These are phyloP conservation scores for Syzygium jambos DNA, from an alignment of 345 rosid species.

Conservation along the genomic window DNA sequence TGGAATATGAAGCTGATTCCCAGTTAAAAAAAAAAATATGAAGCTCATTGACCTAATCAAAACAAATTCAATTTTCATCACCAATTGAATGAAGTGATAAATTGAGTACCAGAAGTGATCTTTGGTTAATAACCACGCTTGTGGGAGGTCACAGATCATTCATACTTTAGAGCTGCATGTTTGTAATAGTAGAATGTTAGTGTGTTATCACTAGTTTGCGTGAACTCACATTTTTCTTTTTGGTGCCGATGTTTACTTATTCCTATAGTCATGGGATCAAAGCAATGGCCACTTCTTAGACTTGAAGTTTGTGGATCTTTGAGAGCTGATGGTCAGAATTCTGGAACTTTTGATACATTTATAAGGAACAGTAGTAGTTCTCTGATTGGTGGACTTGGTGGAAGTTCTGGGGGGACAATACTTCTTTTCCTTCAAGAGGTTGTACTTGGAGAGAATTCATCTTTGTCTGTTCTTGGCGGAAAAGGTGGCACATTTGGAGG, in stretches of 20 bases:
- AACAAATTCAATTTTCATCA: background rate
- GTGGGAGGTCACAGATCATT: background rate
- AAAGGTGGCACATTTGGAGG: slow-evolving; percentile 83
- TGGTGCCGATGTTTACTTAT: background rate
- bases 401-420: slow-evolving; percentile 95
- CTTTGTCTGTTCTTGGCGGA: slow-evolving; percentile 73
- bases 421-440: slow-evolving; percentile 94
- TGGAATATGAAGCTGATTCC: background rate
- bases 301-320: slow-evolving; percentile 72
- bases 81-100: background rate
- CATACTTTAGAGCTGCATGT: background rate
- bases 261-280: slow-evolving; percentile 71
- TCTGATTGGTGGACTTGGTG: slow-evolving; percentile 86
- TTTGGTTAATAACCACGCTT: background rate
- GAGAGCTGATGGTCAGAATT: slow-evolving; percentile 85
- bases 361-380: slow-evolving; percentile 32
- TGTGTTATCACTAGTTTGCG: background rate
- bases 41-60: background rate
- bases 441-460: slow-evolving; percentile 52
- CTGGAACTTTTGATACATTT: slow-evolving; percentile 27
- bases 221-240: background rate
- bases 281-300: slow-evolving; percentile 63
- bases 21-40: background rate
- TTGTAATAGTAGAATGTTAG: background rate
- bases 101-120: background rate